Base-by-base conservation (phyloP, 306 rosid genomes). In the Cucumis cinereus region DNA sequence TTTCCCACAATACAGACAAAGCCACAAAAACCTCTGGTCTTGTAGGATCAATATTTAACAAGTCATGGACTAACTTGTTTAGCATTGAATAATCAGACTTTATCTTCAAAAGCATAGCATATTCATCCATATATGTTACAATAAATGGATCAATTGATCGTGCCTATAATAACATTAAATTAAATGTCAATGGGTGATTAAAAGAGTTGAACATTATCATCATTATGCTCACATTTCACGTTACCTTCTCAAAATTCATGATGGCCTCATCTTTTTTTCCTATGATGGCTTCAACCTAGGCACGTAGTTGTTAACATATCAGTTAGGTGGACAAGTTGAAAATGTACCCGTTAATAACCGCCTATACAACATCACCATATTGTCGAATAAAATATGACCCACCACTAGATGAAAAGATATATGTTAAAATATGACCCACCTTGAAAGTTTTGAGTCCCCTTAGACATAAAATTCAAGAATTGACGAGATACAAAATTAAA, bases 211-310 rank as follows among this genome's bases (percentile, higher is more conserved):
- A 40, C 40, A 58, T 36, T 12, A 24, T 71, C 81, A 73, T 77
- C 36, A 79, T 55, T 63, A 76, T 53, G 43, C 47, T 76, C 60
- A 33, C 52, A 52, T 35, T 69, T 53, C 43, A 9, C 50, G 9
- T 84, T 76, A 92, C 99, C 99, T 92, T 95, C 62, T 95, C 99
- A 81, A 95, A 95, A 86, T 90, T 92, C 88, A 87, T 80, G 54
- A 92, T 86, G 73, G 99, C 99, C 83, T 95, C 99, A 19, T 95
- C 99, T n/a, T 87, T 95, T 81, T 92, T 95, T 77, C 99, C 99
- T 68, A 86, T 85, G 69, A 92, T 88, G 72, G 98, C 97, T 86
- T 95, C 99, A 84, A 95, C 92, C 99, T 95, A 85, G 82, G 86
- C 36, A 74, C n/a, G 62, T 17, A 50, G 43, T 26, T 72, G 62